phyloP scores from a whole-genome alignment of 352 stramenopile species.

The Plasmopara halstedii region DNA sequence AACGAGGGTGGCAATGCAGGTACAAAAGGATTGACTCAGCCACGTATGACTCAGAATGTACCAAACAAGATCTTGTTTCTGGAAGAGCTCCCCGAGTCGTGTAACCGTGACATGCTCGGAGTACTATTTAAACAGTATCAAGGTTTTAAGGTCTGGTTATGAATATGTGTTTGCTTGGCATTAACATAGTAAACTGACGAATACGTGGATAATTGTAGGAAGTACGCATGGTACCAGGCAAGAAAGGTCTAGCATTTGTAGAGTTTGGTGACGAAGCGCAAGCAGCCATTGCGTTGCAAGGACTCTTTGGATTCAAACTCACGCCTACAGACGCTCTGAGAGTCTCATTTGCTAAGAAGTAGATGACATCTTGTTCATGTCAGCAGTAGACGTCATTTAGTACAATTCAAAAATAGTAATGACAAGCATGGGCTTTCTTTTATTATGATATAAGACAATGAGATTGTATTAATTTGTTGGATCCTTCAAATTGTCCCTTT shows the following conservation, averaged over 20 bases:
- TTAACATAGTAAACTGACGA: neutral
- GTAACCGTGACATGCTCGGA: constrained; percentile 93
- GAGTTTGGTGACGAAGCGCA: constrained; percentile 91
- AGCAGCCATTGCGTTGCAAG: constrained; percentile 71
- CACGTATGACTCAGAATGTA: constrained; percentile 42
- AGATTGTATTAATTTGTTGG: too few species aligned
- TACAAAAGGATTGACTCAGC: constrained; percentile 13
- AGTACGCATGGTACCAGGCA: constrained; percentile 91
- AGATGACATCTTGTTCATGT: constrained; percentile 1
- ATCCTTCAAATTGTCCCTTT: neutral
- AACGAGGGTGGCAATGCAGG: constrained; percentile 10
- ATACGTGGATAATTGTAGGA: constrained; percentile 41
- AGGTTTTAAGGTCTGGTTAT: constrained; percentile 84
- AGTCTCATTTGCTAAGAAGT: constrained; percentile 85
- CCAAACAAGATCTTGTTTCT: constrained; percentile 93
- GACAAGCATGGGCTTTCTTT: too few species aligned
- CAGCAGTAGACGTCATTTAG: neutral
- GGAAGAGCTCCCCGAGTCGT: constrained; percentile 89
- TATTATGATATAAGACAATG: too few species aligned
- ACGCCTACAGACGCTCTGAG: constrained; percentile 73
- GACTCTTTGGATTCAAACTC: constrained; percentile 79
- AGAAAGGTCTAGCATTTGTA: constrained; percentile 92
- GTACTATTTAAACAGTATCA: constrained; percentile 97
- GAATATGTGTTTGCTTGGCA: neutral
- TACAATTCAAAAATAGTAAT: neutral